phyloP scores from a whole-genome alignment of 257 asterid genomes.

The Osmanthus fragrans region DNA sequence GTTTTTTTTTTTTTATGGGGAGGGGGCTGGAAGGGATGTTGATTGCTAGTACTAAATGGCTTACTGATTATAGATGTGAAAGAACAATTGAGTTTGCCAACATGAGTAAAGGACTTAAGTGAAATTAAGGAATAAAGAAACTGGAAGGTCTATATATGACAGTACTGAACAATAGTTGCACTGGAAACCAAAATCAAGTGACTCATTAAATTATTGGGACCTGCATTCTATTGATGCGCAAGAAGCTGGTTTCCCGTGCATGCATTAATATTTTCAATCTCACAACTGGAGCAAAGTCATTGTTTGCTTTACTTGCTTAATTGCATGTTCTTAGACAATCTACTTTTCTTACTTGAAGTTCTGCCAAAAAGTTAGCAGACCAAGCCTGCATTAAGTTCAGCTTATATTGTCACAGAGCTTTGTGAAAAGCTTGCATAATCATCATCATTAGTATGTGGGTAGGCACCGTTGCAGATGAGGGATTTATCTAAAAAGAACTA shows the following conservation, averaged over 20 bases:
- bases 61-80: not conserved
- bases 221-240: not conserved
- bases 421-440: not conserved
- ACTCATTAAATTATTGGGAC: not conserved
- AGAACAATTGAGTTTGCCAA: constrained; percentile 5
- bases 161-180: not conserved
- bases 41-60: not conserved
- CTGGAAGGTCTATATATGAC: not conserved
- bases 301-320: not conserved
- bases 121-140: not conserved
- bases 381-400: not conserved
- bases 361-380: not conserved
- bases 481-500: no score
- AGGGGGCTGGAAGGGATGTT: not conserved
- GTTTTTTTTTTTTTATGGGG: not conserved
- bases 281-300: not conserved
- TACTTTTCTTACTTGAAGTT: not conserved
- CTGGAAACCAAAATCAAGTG: not conserved
- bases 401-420: not conserved
- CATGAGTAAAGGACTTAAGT: not conserved
- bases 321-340: not conserved
- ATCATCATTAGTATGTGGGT: no score
- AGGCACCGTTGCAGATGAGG: no score
- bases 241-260: not conserved
- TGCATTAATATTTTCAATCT: not conserved